These are phyloP conservation scores for Nigrospora sphaerica DNA, from an alignment of 2,329 filamentous ascomycete genomes.

Conservation along the genomic window DNA sequence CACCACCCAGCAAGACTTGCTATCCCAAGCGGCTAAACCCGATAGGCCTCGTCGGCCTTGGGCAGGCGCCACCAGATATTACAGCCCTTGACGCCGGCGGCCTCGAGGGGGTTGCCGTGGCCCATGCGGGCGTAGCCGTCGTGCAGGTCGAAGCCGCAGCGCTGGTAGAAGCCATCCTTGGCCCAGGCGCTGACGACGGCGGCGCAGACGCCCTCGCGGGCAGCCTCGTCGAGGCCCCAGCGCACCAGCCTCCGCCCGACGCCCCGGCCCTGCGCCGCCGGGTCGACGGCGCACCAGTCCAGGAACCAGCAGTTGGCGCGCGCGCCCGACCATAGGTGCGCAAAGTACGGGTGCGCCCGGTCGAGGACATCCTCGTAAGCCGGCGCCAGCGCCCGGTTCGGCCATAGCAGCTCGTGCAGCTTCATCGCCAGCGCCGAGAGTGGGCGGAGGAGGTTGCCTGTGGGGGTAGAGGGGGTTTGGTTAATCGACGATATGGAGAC, in stretches of 20 bases:
- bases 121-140: not conserved
- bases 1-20: too few relatives aligned
- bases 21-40: too few relatives aligned
- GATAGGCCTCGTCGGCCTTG: not conserved
- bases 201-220: constrained; percentile 27
- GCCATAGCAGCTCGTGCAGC: constrained; percentile 8
- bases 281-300: constrained; percentile 27
- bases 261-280: constrained; percentile 27
- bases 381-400: constrained; percentile 14
- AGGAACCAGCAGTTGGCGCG: constrained; percentile 30
- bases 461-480: too few relatives aligned
- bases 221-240: constrained; percentile 31
- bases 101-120: not conserved
- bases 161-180: constrained; percentile 30
- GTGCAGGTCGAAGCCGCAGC: not conserved
- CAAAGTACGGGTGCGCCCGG: constrained; percentile 11
- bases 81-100: not conserved
- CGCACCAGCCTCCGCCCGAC: constrained; percentile 28
- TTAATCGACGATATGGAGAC: too few relatives aligned
- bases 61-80: constrained; percentile 2
- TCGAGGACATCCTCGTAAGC: constrained; percentile 11
- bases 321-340: constrained; percentile 18
- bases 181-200: constrained; percentile 29
- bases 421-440: constrained; percentile 5
- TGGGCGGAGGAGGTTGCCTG: constrained; percentile 11